These are phyloP conservation scores for Grammothele lineata DNA, from an alignment of 768 basidiomycete genomes.

Conservation along the genomic window DNA sequence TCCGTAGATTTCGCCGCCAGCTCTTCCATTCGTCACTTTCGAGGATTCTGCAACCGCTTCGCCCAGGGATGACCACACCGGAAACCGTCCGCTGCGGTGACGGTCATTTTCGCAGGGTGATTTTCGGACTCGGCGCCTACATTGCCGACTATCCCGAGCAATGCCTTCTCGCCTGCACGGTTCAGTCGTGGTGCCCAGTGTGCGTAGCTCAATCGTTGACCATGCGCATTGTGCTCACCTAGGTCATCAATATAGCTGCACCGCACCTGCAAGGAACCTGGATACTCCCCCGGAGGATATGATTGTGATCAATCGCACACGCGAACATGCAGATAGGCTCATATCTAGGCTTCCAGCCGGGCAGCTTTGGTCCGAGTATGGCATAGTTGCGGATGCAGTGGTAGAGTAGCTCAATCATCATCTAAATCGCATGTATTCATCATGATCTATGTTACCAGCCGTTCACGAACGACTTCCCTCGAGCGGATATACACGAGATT, in stretches of 20 bases:
- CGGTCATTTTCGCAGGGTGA: constrained; percentile 22
- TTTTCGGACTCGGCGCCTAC: constrained; percentile 26
- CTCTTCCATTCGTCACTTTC: constrained; percentile 11
- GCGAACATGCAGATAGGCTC: too few species aligned
- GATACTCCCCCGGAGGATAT: not conserved
- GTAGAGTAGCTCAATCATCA: too few species aligned
- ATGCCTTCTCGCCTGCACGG: constrained; percentile 16
- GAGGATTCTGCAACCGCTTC: constrained; percentile 8
- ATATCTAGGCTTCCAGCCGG: too few species aligned
- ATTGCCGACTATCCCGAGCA: constrained; percentile 33
- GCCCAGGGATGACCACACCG: constrained; percentile 14
- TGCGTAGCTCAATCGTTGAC: not conserved
- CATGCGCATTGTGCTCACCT: not conserved
- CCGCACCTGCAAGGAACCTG: not conserved
- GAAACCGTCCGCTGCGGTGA: constrained; percentile 21
- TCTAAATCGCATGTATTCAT: too few species aligned
- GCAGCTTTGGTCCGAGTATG: too few species aligned
- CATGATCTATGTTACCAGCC: constrained; percentile 16
- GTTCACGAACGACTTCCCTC: constrained; percentile 17
- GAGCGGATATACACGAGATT: constrained; percentile 20
- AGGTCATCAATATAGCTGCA: constrained; percentile 7
- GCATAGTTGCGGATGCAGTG: too few species aligned
- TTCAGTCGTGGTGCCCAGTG: constrained; percentile 21
- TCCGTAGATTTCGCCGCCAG: constrained; percentile 14
- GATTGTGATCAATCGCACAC: too few species aligned